Evolutionary conservation across 2,329 filamentous ascomycete genomes (phyloP).

Genomic region (Penicillium glabrum): DNA sequence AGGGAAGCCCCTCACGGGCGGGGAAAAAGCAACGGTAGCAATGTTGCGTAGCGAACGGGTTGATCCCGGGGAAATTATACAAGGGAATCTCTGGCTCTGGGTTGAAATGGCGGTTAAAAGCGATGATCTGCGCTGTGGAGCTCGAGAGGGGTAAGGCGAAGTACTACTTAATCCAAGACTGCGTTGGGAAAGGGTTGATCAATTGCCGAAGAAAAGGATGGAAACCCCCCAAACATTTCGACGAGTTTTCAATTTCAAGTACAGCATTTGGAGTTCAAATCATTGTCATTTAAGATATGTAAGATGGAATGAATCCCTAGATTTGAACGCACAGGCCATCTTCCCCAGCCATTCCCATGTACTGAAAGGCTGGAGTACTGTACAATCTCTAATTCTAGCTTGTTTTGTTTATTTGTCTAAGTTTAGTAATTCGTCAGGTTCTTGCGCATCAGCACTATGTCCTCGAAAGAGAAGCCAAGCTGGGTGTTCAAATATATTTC

Average conservation of each 20-base stretch:
- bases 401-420: background rate
- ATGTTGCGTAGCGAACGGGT: constrained; percentile 6
- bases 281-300: background rate
- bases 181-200: background rate
- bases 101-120: constrained; percentile 2
- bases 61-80: constrained; percentile 5
- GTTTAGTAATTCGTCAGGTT: constrained; percentile 13
- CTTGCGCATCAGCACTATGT: constrained; percentile 21
- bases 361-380: background rate
- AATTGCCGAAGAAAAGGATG: background rate
- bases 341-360: background rate
- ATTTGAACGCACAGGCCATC: background rate
- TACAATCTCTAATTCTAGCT: background rate
- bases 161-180: background rate
- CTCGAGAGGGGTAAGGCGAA: constrained; percentile 4
- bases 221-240: background rate
- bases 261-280: background rate
- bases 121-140: constrained; percentile 19
- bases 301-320: background rate
- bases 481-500: constrained; percentile 20
- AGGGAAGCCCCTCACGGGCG: constrained; percentile 2
- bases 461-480: constrained; percentile 21
- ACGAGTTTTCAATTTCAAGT: too few relatives aligned
- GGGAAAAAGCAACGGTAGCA: constrained; percentile 22
- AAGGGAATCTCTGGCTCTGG: constrained; percentile 7